Percentiles rank a stretch among this genome's conserved stretches.
These are phyloP conservation scores for Nicotiana otophora DNA, from an alignment of 257 asterid genomes.

Conservation along the genomic window DNA sequence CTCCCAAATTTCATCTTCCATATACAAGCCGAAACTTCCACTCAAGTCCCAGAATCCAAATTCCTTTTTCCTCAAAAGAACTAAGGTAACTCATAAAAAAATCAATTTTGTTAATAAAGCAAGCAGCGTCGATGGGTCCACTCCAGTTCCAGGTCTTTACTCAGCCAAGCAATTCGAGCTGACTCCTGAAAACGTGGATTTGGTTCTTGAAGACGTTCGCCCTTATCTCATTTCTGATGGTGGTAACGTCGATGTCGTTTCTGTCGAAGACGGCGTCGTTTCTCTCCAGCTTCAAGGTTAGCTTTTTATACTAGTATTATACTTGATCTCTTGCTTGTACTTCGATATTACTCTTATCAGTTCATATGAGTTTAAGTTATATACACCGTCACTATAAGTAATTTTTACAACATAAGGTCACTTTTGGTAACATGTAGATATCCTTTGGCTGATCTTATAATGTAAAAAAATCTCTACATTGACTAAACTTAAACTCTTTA, in stretches of 20 bases:
- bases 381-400: no score
- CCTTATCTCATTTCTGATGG: slow-evolving; percentile 94
- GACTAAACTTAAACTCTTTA: no score
- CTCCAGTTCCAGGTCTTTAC: slow-evolving; percentile 44
- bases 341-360: not conserved
- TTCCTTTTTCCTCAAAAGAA: slow-evolving; percentile 16
- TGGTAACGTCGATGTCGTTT: slow-evolving; percentile 77
- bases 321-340: not conserved
- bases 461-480: no score
- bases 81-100: slow-evolving; percentile 17
- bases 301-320: not conserved
- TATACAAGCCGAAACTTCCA: not conserved
- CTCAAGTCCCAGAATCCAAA: not conserved
- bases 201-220: slow-evolving; percentile 78
- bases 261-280: slow-evolving; percentile 77
- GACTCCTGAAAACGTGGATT: slow-evolving; percentile 65
- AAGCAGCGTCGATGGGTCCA: slow-evolving; percentile 41
- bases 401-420: no score
- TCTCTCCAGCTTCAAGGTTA: slow-evolving; percentile 82
- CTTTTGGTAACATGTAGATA: no score
- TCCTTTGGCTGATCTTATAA: no score
- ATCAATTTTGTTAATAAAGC: slow-evolving; percentile 6
- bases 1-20: slow-evolving; percentile 3
- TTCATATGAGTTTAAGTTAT: not conserved
- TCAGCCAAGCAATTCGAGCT: slow-evolving; percentile 78